These are phyloP conservation scores for Whalleya microplaca DNA, from an alignment of 2,329 filamentous ascomycete genomes.

Conservation along the genomic window DNA sequence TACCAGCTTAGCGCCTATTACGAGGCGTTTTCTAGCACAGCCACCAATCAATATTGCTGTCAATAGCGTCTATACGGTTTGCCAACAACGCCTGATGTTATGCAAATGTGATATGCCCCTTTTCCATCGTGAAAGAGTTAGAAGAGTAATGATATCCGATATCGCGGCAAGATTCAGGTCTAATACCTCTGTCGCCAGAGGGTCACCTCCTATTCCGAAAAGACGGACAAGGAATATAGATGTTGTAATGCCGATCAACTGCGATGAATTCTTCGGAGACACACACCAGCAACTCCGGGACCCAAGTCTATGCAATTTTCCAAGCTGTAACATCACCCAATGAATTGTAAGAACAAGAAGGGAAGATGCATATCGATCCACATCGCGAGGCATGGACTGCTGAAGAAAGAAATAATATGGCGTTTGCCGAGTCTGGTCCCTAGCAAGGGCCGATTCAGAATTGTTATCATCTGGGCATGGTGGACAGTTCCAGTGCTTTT, in stretches of 20 bases:
- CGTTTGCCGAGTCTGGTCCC: not conserved
- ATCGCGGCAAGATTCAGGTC: conserved; percentile 7
- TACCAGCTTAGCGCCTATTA: conserved; percentile 16
- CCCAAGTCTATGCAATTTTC: conserved; percentile 38
- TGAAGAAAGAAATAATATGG: not conserved
- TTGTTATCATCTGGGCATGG: conserved; percentile 57
- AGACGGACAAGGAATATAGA: conserved; percentile 16
- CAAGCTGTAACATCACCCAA: conserved; percentile 22
- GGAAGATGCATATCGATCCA: conserved; percentile 9
- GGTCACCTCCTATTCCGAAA: conserved; percentile 9
- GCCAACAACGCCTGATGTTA: conserved; percentile 36
- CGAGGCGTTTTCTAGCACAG: conserved; percentile 17
- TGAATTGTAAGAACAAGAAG: conserved; percentile 21
- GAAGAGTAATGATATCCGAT: conserved; percentile 7
- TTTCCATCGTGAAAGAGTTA: conserved; percentile 19
- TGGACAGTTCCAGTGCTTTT: conserved; percentile 83
- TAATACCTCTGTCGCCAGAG: conserved; percentile 4
- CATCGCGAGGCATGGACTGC: conserved; percentile 9
- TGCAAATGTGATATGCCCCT: conserved; percentile 32
- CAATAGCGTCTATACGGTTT: conserved; percentile 32
- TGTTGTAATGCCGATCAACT: conserved; percentile 19
- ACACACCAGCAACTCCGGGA: conserved; percentile 36
- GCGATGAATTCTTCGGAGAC: conserved; percentile 24
- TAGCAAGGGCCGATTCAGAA: conserved; percentile 11
- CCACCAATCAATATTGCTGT: conserved; percentile 27